Evolutionary conservation across 1,284 basidiomycete genomes (phyloP).

Genomic region (Thecaphora frezii): DNA sequence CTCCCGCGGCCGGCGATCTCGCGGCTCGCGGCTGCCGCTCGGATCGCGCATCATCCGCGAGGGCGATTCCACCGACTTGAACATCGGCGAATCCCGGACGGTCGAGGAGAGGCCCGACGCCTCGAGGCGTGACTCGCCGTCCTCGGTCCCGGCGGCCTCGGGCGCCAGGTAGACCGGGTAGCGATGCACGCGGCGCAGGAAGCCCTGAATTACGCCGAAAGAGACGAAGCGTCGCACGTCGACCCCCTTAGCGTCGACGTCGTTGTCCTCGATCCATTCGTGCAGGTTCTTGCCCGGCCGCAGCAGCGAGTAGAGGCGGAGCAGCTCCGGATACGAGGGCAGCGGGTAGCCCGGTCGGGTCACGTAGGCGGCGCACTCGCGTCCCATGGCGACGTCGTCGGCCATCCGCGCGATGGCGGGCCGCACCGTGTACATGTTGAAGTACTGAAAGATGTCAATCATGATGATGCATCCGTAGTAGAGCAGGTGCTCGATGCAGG

Average conservation of each 20-base stretch:
- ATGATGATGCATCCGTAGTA: slow-evolving; percentile 96
- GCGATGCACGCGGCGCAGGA: slow-evolving; percentile 85
- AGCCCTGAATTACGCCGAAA: slow-evolving; percentile 99
- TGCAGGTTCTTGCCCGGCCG: slow-evolving; percentile 79
- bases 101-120: slow-evolving; percentile 12
- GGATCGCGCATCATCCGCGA: slow-evolving; percentile 10
- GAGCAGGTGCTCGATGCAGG: slow-evolving; percentile 89
- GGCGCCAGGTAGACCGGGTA: slow-evolving; percentile 73
- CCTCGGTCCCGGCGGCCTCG: not conserved
- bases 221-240: slow-evolving; percentile 92
- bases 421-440: slow-evolving; percentile 90
- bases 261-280: slow-evolving; percentile 83
- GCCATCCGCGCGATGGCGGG: slow-evolving; percentile 82
- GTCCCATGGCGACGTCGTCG: slow-evolving; percentile 75
- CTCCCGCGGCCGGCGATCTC: slow-evolving; percentile 27
- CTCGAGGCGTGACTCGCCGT: slow-evolving; percentile 11
- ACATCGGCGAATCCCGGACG: slow-evolving; percentile 25
- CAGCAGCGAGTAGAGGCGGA: slow-evolving; percentile 83
- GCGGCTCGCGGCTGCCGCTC: slow-evolving; percentile 34
- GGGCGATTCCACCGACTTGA: slow-evolving; percentile 6
- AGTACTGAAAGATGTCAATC: slow-evolving; percentile 89
- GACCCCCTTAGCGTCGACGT: slow-evolving; percentile 67
- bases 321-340: slow-evolving; percentile 63
- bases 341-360: slow-evolving; percentile 68
- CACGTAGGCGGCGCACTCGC: slow-evolving; percentile 87